Evolutionary conservation across 208 protist genomes (phyloP).

Genomic region (Porcisia hertigi): DNA sequence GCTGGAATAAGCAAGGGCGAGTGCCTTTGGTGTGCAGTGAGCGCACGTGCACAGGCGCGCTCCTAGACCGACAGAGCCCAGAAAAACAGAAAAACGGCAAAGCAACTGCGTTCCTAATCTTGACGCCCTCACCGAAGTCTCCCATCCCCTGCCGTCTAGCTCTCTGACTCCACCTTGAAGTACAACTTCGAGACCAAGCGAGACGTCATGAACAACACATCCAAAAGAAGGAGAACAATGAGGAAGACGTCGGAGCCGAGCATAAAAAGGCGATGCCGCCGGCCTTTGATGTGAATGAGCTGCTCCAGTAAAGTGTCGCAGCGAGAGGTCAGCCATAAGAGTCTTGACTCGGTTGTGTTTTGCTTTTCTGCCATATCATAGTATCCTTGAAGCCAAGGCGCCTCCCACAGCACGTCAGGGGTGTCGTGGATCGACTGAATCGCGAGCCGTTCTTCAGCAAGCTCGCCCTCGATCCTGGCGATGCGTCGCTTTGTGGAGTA

Average conservation of each 20-base stretch:
- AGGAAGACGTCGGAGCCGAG: conserved; percentile 74
- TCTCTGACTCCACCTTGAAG: conserved; percentile 31
- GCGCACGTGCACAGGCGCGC: too few species aligned
- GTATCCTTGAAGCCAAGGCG: conserved; percentile 66
- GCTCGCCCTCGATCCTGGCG: conserved; percentile 51
- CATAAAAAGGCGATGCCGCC: conserved; percentile 73
- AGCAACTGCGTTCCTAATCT: too few species aligned
- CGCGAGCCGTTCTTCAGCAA: conserved; percentile 56
- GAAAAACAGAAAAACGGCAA: too few species aligned
- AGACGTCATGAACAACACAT: conserved; percentile 62
- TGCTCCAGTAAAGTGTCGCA: conserved; percentile 71
- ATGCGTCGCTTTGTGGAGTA: conserved; percentile 61
- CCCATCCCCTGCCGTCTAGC: background rate
- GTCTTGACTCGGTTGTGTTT: conserved; percentile 50
- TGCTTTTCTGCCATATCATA: conserved; percentile 62
- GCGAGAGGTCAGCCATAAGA: conserved; percentile 62
- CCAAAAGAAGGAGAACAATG: conserved; percentile 65
- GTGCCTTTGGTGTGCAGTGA: too few species aligned
- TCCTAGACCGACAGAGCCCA: too few species aligned
- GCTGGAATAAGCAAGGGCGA: too few species aligned
- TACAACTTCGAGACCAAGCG: conserved; percentile 59
- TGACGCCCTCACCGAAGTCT: too few species aligned
- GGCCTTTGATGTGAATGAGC: conserved; percentile 57
- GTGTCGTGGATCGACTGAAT: conserved; percentile 57
- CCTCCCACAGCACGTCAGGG: conserved; percentile 76